These are phyloP conservation scores for Claviceps sorghi DNA, from an alignment of 2,329 filamentous ascomycete species.

Conservation along the genomic window DNA sequence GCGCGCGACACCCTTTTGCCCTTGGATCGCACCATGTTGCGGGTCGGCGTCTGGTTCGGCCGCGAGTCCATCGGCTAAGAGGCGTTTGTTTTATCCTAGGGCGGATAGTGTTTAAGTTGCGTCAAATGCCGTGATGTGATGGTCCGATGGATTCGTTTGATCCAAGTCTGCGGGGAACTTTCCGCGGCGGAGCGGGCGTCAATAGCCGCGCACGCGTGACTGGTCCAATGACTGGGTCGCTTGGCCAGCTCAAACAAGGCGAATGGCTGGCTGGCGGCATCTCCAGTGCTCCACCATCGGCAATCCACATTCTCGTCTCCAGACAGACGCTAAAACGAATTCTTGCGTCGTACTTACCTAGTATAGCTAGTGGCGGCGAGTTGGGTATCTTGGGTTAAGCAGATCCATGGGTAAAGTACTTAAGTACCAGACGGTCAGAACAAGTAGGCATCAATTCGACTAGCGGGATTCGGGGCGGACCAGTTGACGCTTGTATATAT, in stretches of 20 bases:
- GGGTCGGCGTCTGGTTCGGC: constrained; percentile 9
- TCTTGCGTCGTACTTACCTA: background rate
- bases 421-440: too few species aligned
- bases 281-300: background rate
- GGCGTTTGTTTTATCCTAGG: background rate
- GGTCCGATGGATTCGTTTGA: background rate
- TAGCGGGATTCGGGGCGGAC: too few species aligned
- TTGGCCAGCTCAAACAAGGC: background rate
- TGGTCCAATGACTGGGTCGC: background rate
- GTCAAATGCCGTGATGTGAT: constrained; percentile 6
- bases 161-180: constrained; percentile 1
- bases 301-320: background rate
- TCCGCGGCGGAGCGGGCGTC: constrained; percentile 2
- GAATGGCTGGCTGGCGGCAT: background rate
- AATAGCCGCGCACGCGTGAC: constrained; percentile 5
- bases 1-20: constrained; percentile 19
- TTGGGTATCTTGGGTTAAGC: too few species aligned
- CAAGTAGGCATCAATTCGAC: too few species aligned
- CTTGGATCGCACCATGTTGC: constrained; percentile 7
- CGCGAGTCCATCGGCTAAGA: constrained; percentile 6
- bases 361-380: background rate
- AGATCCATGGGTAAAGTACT: too few species aligned
- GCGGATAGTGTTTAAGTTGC: constrained; percentile 4
- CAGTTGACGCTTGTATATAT: background rate
- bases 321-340: background rate